A percentile compares a stretch with the other conserved stretches of the same genome.
phyloP scores from a whole-genome alignment of 1,139 yeast genomes.

The Diutina neorugosa region DNA sequence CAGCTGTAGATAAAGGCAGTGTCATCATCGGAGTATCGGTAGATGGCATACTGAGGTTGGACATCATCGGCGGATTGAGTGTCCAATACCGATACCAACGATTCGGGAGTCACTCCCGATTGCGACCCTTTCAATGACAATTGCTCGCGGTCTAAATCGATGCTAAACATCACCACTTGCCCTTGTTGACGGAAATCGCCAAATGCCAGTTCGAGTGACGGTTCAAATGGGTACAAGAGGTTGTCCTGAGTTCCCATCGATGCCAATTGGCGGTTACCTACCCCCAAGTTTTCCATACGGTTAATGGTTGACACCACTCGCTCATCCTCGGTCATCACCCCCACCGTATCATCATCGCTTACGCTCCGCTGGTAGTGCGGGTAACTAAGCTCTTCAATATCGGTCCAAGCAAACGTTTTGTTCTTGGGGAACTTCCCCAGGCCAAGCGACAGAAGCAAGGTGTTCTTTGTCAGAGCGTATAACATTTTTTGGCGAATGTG shows the following conservation, averaged over 20 bases:
- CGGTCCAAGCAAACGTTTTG: constrained; percentile 42
- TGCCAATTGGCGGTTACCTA: constrained; percentile 15
- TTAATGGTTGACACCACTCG: constrained; percentile 35
- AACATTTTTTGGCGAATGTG: constrained; percentile 82
- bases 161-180: constrained; percentile 17
- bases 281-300: constrained; percentile 19
- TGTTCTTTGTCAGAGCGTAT: constrained; percentile 81
- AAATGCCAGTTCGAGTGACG: constrained; percentile 15
- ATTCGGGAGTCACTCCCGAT: constrained; percentile 10
- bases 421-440: constrained; percentile 44
- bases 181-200: constrained; percentile 5
- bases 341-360: constrained; percentile 18
- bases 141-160: constrained; percentile 19
- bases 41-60: constrained; percentile 36
- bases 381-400: constrained; percentile 44
- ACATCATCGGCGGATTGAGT: constrained; percentile 4
- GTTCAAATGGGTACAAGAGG: constrained; percentile 19
- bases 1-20: constrained; percentile 68
- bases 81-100: constrained; percentile 15
- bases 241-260: constrained; percentile 10
- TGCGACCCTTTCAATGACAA: constrained; percentile 9
- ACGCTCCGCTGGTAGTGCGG: constrained; percentile 33
- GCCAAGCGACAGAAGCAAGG: constrained; percentile 63
- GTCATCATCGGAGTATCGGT: constrained; percentile 20
- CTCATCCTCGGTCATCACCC: constrained; percentile 49